phyloP scores from a whole-genome alignment of 2,329 filamentous ascomycete genomes.

The Septoria linicola region DNA sequence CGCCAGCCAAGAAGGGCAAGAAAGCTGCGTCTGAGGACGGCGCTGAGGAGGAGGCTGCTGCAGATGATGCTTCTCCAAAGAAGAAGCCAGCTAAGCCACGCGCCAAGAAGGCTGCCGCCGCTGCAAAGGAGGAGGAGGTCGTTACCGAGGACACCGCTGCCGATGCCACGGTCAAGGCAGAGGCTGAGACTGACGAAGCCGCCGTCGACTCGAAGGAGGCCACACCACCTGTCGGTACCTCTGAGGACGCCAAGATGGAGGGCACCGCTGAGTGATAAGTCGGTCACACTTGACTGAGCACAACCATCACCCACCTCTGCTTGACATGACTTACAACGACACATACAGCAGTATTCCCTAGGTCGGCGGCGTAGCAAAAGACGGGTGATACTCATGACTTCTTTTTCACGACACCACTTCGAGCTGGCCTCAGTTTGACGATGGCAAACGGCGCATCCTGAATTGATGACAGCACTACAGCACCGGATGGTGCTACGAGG shows the following conservation, averaged over 20 bases:
- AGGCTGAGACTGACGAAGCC: neutral
- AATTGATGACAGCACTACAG: no score
- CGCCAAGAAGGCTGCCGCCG: conserved; percentile 25
- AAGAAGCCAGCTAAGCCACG: conserved; percentile 26
- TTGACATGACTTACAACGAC: no score
- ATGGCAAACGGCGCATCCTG: no score
- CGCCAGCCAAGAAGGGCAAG: conserved; percentile 16
- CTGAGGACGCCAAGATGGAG: conserved; percentile 12
- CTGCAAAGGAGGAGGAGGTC: conserved; percentile 21
- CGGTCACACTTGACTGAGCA: no score
- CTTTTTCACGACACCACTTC: no score
- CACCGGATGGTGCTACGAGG: no score
- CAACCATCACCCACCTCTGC: no score
- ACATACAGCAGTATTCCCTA: no score
- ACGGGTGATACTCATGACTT: no score
- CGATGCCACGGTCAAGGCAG: conserved; percentile 11
- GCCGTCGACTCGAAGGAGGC: neutral
- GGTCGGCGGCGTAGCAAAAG: no score
- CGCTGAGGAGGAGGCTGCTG: neutral
- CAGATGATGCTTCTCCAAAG: neutral
- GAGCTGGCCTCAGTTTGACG: no score
- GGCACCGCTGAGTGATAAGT: conserved; percentile 1
- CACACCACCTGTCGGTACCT: conserved; percentile 5
- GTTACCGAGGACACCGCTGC: conserved; percentile 12
- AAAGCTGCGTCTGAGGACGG: conserved; percentile 9